Percentiles rank a stretch among this genome's conserved stretches.
Evolutionary conservation across 192 early-diverging fungal genomes (phyloP).

Genomic region (Mortierella hygrophila): DNA sequence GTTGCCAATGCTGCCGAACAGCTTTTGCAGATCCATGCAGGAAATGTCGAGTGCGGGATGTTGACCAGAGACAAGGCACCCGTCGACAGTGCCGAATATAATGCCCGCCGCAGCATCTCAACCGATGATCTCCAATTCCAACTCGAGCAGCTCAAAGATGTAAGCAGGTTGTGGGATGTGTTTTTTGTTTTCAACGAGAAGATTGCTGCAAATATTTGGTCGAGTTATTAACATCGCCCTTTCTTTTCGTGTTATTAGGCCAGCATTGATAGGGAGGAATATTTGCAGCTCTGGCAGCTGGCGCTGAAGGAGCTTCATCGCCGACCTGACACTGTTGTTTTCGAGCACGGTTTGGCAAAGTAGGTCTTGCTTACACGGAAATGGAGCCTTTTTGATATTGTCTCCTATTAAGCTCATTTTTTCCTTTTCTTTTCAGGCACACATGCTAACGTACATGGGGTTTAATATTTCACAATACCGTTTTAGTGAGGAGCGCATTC

Average conservation of each 20-base stretch:
- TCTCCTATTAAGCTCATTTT: too few relatives aligned
- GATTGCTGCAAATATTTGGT: not conserved
- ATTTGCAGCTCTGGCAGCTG: conserved; percentile 51
- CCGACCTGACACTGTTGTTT: conserved; percentile 27
- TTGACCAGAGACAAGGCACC: conserved; percentile 19
- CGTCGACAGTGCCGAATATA: conserved; percentile 20
- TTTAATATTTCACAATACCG: too few relatives aligned
- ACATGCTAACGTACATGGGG: too few relatives aligned
- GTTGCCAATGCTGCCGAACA: conserved; percentile 50
- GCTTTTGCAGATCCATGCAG: conserved; percentile 40
- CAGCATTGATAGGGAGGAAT: conserved; percentile 48
- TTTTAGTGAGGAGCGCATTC: conserved; percentile 35
- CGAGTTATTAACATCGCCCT: not conserved
- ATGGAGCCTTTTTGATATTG: not conserved
- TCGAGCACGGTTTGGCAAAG: conserved; percentile 31
- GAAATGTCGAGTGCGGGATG: conserved; percentile 53
- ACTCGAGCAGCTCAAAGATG: conserved; percentile 34
- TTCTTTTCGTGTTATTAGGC: conserved; percentile 20
- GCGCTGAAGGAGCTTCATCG: conserved; percentile 49
- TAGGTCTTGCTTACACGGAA: not conserved
- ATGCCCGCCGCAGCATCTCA: conserved; percentile 28
- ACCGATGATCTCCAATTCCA: conserved; percentile 41
- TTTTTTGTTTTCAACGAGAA: not conserved
- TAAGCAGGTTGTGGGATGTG: not conserved
- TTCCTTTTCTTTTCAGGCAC: not conserved